Conservation (phyloP, 2,329 filamentous ascomycete species). For the Neopestalotiopsis sp. region DNA sequence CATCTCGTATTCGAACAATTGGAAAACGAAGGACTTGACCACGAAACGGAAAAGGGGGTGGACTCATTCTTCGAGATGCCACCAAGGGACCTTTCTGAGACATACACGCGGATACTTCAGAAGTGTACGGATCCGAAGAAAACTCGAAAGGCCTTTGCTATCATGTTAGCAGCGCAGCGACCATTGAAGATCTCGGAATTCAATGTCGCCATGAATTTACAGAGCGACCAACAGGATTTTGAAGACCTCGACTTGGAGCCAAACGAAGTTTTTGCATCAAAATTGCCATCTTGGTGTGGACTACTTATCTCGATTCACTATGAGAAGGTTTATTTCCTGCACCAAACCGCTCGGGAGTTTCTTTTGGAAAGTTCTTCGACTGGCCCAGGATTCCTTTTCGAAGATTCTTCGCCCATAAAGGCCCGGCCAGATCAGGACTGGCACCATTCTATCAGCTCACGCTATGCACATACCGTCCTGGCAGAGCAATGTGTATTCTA, state of each 20-base stretch:
- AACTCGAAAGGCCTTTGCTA: constrained; percentile 28
- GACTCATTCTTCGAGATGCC: constrained; percentile 28
- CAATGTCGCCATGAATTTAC: constrained; percentile 30
- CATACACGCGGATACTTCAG: constrained; percentile 37
- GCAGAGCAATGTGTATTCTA: constrained; percentile 6
- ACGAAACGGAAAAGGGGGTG: constrained; percentile 22
- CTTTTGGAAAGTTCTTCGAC: constrained; percentile 26
- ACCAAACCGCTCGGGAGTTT: constrained; percentile 40
- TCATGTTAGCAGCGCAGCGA: constrained; percentile 36
- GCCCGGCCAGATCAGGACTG: background rate
- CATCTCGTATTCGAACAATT: constrained; percentile 40
- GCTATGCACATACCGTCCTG: background rate
- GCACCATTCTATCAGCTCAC: background rate
- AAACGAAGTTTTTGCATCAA: constrained; percentile 24
- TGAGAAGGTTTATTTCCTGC: constrained; percentile 36
- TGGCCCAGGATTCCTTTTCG: no score
- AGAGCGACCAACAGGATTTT: background rate
- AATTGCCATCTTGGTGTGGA: constrained; percentile 32
- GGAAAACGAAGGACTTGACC: constrained; percentile 23
- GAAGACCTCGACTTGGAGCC: constrained; percentile 12
- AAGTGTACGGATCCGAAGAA: constrained; percentile 21
- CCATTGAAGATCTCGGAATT: constrained; percentile 35
- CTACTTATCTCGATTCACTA: constrained; percentile 36
- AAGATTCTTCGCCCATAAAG: background rate
- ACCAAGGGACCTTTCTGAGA: constrained; percentile 34